Percentiles rank a stretch among this genome's conserved stretches.
Evolutionary conservation across 2,329 filamentous ascomycete species (phyloP).

Genomic region (Fusarium camptoceras): DNA sequence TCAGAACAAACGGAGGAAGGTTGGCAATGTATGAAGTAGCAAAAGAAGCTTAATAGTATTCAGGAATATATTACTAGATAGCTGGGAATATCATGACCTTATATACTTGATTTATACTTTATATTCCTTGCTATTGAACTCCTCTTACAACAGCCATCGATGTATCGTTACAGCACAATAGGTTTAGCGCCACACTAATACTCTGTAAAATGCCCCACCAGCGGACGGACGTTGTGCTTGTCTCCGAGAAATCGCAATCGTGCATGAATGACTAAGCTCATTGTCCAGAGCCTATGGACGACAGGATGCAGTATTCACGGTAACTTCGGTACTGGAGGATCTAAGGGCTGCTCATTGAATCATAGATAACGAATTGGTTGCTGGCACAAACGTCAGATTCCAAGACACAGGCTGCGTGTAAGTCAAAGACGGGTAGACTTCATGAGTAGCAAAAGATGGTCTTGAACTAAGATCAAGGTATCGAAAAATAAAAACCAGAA

Average conservation of each 20-base stretch:
- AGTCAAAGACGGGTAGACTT: background rate
- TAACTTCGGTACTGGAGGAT: background rate
- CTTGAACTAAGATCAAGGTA: slow-evolving; percentile 38
- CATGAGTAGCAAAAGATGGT: background rate
- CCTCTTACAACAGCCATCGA: background rate
- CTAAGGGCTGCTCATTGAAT: background rate
- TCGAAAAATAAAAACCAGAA: slow-evolving; percentile 17
- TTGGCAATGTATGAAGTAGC: background rate
- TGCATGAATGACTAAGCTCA: slow-evolving; percentile 41
- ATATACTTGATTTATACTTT: slow-evolving; percentile 7
- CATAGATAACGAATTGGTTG: background rate
- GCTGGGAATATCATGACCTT: background rate
- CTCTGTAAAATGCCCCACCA: background rate
- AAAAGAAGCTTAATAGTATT: background rate
- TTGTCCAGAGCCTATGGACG: background rate
- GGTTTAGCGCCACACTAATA: background rate
- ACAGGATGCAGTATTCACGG: background rate
- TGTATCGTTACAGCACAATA: background rate
- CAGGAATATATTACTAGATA: background rate
- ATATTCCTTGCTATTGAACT: background rate
- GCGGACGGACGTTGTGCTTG: slow-evolving; percentile 25
- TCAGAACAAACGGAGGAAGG: background rate
- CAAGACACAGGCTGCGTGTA: background rate
- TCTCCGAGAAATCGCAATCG: slow-evolving; percentile 16
- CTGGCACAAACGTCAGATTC: background rate